Evolutionary conservation across 108 stramenopile genomes (phyloP).

Genomic region (Cyclotella baltica): DNA sequence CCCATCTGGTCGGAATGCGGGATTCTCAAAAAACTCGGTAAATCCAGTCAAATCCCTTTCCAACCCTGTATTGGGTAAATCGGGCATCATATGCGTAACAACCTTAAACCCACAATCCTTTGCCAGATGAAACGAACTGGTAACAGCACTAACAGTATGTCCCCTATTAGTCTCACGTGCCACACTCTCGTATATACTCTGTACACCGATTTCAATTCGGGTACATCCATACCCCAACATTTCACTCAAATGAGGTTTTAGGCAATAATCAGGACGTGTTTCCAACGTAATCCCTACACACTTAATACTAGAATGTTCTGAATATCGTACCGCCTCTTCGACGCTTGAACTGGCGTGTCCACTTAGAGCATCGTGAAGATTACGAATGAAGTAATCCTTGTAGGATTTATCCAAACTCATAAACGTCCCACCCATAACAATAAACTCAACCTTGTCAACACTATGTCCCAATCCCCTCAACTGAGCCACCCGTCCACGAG

Average conservation of each 20-base stretch:
- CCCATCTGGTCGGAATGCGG: constrained; percentile 92
- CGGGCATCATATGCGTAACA: constrained; percentile 98
- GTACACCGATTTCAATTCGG: constrained; percentile 98
- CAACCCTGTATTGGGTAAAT: constrained; percentile 93
- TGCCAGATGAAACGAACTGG: constrained; percentile 92
- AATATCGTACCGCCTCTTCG: constrained; percentile 87
- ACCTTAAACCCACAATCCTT: constrained; percentile 98
- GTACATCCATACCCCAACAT: constrained; percentile 98
- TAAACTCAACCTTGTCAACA: constrained; percentile 96
- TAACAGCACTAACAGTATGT: constrained; percentile 92
- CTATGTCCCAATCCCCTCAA: constrained; percentile 89
- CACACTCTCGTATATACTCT: constrained; percentile 93
- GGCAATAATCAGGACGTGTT: constrained; percentile 96
- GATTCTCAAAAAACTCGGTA: constrained; percentile 94
- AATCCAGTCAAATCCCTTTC: constrained; percentile 94
- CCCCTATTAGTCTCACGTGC: constrained; percentile 96
- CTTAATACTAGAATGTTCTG: constrained; percentile 88
- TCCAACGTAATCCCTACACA: constrained; percentile 98
- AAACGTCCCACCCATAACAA: constrained; percentile 98
- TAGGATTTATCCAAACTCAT: constrained; percentile 89
- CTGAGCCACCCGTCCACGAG: constrained; percentile 89
- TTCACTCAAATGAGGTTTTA: constrained; percentile 92
- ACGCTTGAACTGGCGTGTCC: constrained; percentile 87
- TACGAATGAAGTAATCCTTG: constrained; percentile 95
- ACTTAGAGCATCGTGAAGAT: constrained; percentile 93